phyloP scores from a whole-genome alignment of 257 asterid species.

The Avicennia marina region DNA sequence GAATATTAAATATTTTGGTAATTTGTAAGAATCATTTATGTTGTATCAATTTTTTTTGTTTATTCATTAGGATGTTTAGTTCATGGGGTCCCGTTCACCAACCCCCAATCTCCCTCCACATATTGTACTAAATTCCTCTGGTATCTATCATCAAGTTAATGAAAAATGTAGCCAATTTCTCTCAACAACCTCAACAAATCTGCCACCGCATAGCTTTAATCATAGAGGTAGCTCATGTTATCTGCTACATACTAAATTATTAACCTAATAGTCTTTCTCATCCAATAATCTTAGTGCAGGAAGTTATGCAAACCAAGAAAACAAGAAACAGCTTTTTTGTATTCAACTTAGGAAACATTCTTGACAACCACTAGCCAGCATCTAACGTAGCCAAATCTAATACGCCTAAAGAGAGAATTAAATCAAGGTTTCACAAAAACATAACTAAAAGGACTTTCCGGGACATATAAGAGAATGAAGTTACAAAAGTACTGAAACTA shows the following conservation, averaged over 20 bases:
- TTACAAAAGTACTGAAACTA: no score
- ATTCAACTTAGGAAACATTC: background rate
- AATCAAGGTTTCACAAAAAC: background rate
- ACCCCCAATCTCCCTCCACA: no score
- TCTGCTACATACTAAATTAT: background rate
- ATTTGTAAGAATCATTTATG: no score
- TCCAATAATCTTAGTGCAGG: background rate
- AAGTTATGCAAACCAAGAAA: constrained; percentile 3
- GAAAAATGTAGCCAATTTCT: no score
- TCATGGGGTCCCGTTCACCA: no score
- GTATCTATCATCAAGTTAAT: no score
- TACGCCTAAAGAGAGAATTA: background rate
- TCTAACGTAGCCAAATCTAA: background rate
- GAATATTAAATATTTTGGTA: no score
- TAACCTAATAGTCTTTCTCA: constrained; percentile 5
- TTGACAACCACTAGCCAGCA: constrained; percentile 3
- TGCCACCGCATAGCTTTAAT: background rate
- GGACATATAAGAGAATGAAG: background rate
- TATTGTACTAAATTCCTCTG: no score
- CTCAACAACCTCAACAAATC: background rate
- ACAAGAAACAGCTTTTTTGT: background rate
- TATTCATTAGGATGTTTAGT: no score
- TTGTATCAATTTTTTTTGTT: no score
- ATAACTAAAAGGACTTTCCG: background rate
- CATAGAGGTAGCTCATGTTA: background rate